These are phyloP conservation scores for Ceratocystis alfenasii DNA, from an alignment of 2,329 filamentous ascomycete species.

Conservation along the genomic window DNA sequence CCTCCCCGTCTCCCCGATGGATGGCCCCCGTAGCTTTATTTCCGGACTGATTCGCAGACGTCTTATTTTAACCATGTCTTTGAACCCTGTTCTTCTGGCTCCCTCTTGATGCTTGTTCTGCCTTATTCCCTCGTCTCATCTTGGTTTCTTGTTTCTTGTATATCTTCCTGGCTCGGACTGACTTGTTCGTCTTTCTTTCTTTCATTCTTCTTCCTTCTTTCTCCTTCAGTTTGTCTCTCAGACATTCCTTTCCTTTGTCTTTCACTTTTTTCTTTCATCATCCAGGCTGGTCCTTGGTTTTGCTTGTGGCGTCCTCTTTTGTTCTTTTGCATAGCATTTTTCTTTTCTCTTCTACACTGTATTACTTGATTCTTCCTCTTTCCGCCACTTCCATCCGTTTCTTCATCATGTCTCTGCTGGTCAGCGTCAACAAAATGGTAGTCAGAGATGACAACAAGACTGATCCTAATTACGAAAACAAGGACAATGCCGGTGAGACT, in stretches of 20 bases:
- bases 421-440: background rate
- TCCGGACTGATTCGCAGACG: background rate
- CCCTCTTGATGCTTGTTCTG: background rate
- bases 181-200: background rate
- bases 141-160: slow-evolving; percentile 4
- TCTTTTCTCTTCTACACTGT: slow-evolving; percentile 2
- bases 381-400: background rate
- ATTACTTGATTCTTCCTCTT: background rate
- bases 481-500: background rate
- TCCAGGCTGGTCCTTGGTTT: slow-evolving; percentile 5
- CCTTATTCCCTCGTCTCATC: background rate
- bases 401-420: slow-evolving; percentile 14
- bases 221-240: background rate
- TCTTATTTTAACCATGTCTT: background rate
- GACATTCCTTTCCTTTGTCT: background rate
- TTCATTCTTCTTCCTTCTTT: slow-evolving; percentile 1
- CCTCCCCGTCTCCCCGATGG: background rate
- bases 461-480: background rate
- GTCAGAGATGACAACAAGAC: background rate
- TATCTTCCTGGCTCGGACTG: background rate
- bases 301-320: background rate
- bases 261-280: background rate
- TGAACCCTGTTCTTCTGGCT: background rate
- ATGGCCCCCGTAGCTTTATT: background rate
- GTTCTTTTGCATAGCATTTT: background rate